These are phyloP conservation scores for Simplicillium sp. DNA, from an alignment of 2,329 filamentous ascomycete genomes.

Conservation along the genomic window DNA sequence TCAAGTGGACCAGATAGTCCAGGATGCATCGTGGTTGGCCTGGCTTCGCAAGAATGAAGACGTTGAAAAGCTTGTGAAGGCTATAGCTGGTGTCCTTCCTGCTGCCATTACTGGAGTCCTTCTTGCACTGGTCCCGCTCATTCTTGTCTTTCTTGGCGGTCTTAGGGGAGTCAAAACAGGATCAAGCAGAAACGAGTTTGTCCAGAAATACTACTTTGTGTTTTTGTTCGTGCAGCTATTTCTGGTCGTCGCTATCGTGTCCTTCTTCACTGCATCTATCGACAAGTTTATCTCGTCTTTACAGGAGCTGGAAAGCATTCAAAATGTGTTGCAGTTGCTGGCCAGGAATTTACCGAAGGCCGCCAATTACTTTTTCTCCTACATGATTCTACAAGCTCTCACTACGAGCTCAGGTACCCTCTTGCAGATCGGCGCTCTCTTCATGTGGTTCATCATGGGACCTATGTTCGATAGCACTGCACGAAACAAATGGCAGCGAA, in stretches of 20 bases:
- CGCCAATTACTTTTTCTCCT: constrained; percentile 96
- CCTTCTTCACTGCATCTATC: constrained; percentile 57
- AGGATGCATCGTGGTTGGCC: constrained; percentile 55
- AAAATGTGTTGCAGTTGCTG: constrained; percentile 59
- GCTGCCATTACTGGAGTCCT: constrained; percentile 67
- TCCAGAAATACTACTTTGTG: constrained; percentile 85
- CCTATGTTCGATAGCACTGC: constrained; percentile 76
- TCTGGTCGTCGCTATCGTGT: constrained; percentile 79
- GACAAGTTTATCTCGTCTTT: constrained; percentile 49
- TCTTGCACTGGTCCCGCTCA: constrained; percentile 70
- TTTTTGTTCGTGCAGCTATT: constrained; percentile 96
- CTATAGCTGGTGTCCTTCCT: constrained; percentile 78
- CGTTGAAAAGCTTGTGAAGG: constrained; percentile 51
- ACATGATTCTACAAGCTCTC: constrained; percentile 91
- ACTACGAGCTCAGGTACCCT: constrained; percentile 84
- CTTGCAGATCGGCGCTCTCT: constrained; percentile 69
- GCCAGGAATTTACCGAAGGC: constrained; percentile 75
- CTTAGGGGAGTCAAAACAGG: constrained; percentile 78
- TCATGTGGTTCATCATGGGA: constrained; percentile 74
- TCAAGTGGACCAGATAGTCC: constrained; percentile 63
- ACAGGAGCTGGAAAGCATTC: constrained; percentile 39
- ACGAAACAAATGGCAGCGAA: constrained; percentile 73
- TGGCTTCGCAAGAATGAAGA: constrained; percentile 55
- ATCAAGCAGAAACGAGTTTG: constrained; percentile 66
- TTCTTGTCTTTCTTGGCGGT: constrained; percentile 63